Conservation (phyloP, 2,329 filamentous ascomycete genomes). For the Tolypocladium tundrense region DNA sequence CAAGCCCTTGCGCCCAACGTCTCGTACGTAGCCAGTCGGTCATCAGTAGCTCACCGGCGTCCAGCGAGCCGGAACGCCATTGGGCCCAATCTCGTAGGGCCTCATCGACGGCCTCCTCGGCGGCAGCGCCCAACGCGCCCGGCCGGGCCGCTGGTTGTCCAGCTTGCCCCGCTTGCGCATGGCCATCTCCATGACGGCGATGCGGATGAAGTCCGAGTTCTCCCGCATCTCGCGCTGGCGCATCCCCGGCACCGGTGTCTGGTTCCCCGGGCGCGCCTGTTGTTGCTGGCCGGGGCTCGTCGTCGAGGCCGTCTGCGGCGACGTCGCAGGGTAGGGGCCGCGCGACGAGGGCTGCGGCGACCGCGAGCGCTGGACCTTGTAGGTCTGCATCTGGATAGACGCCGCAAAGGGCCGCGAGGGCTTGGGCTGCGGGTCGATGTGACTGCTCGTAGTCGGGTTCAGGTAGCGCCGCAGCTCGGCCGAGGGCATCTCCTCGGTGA, state of each 20-base stretch:
- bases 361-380: slow-evolving; percentile 46
- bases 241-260: slow-evolving; percentile 29
- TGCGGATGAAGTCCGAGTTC: slow-evolving; percentile 60
- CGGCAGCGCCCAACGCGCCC: slow-evolving; percentile 58
- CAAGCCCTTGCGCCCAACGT: background rate
- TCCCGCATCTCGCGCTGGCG: slow-evolving; percentile 60
- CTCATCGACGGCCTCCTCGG: slow-evolving; percentile 45
- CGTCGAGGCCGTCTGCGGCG: slow-evolving; percentile 18
- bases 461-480: slow-evolving; percentile 57
- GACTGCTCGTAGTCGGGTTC: slow-evolving; percentile 45
- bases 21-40: background rate
- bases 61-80: slow-evolving; percentile 53
- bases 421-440: slow-evolving; percentile 18
- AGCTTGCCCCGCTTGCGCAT: slow-evolving; percentile 59
- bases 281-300: slow-evolving; percentile 12
- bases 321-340: slow-evolving; percentile 19
- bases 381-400: slow-evolving; percentile 64
- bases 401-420: slow-evolving; percentile 39
- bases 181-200: slow-evolving; percentile 62
- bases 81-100: slow-evolving; percentile 44
- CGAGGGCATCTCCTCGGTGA: slow-evolving; percentile 53
- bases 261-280: slow-evolving; percentile 6
- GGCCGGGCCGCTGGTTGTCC: slow-evolving; percentile 54
- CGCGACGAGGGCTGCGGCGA: slow-evolving; percentile 22
- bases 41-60: slow-evolving; percentile 25